Conservation (phyloP, 2,329 filamentous ascomycete species). For the Colletotrichum lentis region DNA sequence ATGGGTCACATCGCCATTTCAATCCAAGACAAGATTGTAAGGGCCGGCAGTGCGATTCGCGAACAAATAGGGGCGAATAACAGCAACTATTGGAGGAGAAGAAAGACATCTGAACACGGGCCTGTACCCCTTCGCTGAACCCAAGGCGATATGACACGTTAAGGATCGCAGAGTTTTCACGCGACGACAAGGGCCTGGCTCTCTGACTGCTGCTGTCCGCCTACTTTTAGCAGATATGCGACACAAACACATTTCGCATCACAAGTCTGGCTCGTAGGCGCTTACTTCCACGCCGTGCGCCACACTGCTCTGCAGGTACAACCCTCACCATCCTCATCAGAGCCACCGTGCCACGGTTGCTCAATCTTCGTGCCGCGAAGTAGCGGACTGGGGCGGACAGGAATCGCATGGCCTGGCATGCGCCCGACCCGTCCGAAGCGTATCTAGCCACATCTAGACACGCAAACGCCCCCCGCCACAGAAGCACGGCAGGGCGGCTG, state of each 20-base stretch:
- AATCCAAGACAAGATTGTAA: slow-evolving; percentile 22
- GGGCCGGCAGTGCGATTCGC: neutral
- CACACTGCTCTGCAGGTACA: neutral
- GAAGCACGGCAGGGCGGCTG: slow-evolving; percentile 17
- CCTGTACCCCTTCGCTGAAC: slow-evolving; percentile 11
- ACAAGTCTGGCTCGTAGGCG: neutral
- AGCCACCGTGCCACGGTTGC: neutral
- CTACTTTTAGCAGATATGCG: slow-evolving; percentile 13
- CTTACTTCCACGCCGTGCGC: neutral
- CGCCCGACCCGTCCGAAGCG: slow-evolving; percentile 17
- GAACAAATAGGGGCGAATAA: slow-evolving; percentile 1
- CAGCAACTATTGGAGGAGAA: slow-evolving; percentile 1
- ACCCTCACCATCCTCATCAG: neutral
- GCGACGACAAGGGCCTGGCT: neutral
- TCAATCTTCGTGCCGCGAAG: slow-evolving; percentile 14
- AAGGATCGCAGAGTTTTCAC: slow-evolving; percentile 10
- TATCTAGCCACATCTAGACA: slow-evolving; percentile 17
- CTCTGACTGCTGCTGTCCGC: neutral
- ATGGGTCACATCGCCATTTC: slow-evolving; percentile 13
- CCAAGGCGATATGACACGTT: slow-evolving; percentile 6
- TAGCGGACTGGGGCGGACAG: slow-evolving; percentile 9
- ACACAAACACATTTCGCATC: neutral
- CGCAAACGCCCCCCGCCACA: slow-evolving; percentile 10
- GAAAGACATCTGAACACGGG: neutral
- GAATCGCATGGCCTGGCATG: slow-evolving; percentile 17